phyloP scores from a whole-genome alignment of 345 rosid genomes.

The Eucalyptus tenuipes region DNA sequence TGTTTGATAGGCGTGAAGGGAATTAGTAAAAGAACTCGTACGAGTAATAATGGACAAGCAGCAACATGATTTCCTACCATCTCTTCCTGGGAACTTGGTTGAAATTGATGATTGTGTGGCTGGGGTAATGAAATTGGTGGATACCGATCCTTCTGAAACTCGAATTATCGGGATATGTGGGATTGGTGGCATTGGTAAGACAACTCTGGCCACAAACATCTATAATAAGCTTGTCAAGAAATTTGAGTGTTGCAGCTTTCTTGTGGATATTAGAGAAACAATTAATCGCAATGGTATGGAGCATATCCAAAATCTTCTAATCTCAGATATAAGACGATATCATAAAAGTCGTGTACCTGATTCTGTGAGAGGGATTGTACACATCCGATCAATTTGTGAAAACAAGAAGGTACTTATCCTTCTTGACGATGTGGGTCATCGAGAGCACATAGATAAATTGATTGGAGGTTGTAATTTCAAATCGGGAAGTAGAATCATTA shows the following conservation, averaged over 20 bases:
- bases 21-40: background rate
- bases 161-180: too few relatives aligned
- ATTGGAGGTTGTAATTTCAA: background rate
- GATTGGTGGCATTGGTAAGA: too few relatives aligned
- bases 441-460: background rate
- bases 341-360: accelerated
- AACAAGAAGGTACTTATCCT: background rate
- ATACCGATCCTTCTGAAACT: too few relatives aligned
- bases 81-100: too few relatives aligned
- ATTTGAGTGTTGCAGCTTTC: background rate
- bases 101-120: too few relatives aligned
- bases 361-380: background rate
- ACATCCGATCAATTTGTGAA: background rate
- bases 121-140: too few relatives aligned
- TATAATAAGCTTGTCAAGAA: too few relatives aligned
- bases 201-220: too few relatives aligned
- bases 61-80: too few relatives aligned
- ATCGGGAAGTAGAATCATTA: background rate
- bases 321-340: background rate
- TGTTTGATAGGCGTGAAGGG: background rate
- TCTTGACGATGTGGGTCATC: background rate
- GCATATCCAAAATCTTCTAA: background rate
- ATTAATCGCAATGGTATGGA: background rate
- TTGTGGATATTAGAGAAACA: background rate
- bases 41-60: too few relatives aligned